A percentile compares a stretch with the other conserved stretches of the same genome.
phyloP scores from a whole-genome alignment of 2,329 filamentous ascomycete species.

The Penicillium sp. region DNA sequence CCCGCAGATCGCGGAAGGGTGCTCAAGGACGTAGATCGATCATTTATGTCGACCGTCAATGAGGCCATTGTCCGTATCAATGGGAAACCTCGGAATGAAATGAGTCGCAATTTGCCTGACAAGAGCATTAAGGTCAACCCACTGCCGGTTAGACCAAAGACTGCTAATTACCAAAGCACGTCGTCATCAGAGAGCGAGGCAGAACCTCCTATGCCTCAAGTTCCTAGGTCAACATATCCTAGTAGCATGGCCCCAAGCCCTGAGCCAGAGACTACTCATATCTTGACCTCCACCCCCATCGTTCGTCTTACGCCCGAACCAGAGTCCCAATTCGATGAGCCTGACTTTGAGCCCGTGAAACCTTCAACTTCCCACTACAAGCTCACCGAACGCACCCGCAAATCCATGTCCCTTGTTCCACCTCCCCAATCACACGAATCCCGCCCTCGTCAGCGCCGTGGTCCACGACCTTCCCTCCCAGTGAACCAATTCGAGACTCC shows the following conservation, averaged over 20 bases:
- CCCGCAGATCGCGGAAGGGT: slow-evolving; percentile 21
- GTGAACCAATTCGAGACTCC: slow-evolving; percentile 60
- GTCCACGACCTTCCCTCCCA: slow-evolving; percentile 44
- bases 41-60: slow-evolving; percentile 36
- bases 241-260: neutral
- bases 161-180: neutral
- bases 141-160: neutral
- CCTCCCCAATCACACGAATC: slow-evolving; percentile 23
- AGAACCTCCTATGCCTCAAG: neutral
- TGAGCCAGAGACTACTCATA: slow-evolving; percentile 2
- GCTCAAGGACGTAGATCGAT: slow-evolving; percentile 30
- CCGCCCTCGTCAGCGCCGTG: slow-evolving; percentile 28
- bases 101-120: neutral
- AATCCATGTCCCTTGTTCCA: slow-evolving; percentile 71
- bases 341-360: slow-evolving; percentile 17
- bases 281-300: slow-evolving; percentile 10
- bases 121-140: neutral
- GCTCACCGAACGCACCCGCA: slow-evolving; percentile 74
- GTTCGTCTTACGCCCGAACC: slow-evolving; percentile 13
- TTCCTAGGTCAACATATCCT: neutral
- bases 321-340: slow-evolving; percentile 1
- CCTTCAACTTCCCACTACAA: slow-evolving; percentile 35
- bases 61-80: slow-evolving; percentile 34
- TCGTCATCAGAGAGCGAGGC: neutral
- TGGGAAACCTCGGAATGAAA: slow-evolving; percentile 14